Conservation (phyloP, 768 basidiomycete species). For the Podaxis mareebaensis region DNA sequence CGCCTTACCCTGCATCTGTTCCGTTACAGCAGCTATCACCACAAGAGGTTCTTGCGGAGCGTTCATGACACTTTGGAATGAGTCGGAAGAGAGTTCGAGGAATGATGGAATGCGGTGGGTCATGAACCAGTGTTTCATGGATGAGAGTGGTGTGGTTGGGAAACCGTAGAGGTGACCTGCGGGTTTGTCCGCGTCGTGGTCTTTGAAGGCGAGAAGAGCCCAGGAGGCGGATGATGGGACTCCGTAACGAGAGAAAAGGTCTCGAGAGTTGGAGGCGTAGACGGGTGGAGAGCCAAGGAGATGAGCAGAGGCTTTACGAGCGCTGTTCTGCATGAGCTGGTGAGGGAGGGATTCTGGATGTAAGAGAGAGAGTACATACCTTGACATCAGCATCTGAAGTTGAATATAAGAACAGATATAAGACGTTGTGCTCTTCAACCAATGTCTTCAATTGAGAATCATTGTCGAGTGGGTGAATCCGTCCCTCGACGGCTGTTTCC, state of each 20-base stretch:
- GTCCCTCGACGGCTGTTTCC: constrained; percentile 73
- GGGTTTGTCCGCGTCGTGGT: constrained; percentile 48
- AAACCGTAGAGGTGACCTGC: constrained; percentile 44
- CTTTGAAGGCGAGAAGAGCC: constrained; percentile 69
- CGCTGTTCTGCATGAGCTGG: constrained; percentile 26
- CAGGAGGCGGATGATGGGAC: constrained; percentile 46
- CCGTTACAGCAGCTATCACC: constrained; percentile 62
- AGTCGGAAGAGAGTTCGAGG: constrained; percentile 72
- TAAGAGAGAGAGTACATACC: not conserved
- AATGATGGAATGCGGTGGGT: constrained; percentile 72
- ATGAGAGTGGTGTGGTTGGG: constrained; percentile 25
- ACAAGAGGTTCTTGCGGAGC: constrained; percentile 75
- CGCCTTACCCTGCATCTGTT: constrained; percentile 38
- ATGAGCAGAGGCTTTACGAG: constrained; percentile 37
- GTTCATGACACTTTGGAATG: constrained; percentile 87
- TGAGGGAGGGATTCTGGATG: not conserved
- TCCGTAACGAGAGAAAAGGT: constrained; percentile 36
- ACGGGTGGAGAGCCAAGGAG: constrained; percentile 51
- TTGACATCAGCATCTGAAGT: not conserved
- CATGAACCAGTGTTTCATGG: constrained; percentile 58
- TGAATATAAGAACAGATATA: constrained; percentile 61
- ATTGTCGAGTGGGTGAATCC: constrained; percentile 28
- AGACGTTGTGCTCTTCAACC: constrained; percentile 47
- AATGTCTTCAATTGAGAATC: constrained; percentile 34
- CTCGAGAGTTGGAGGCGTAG: constrained; percentile 38